Evolutionary conservation across 1,284 basidiomycete genomes (phyloP), one percentile per base, ranked within the genome.

Genomic region (Moniliophthora roreri): DNA sequence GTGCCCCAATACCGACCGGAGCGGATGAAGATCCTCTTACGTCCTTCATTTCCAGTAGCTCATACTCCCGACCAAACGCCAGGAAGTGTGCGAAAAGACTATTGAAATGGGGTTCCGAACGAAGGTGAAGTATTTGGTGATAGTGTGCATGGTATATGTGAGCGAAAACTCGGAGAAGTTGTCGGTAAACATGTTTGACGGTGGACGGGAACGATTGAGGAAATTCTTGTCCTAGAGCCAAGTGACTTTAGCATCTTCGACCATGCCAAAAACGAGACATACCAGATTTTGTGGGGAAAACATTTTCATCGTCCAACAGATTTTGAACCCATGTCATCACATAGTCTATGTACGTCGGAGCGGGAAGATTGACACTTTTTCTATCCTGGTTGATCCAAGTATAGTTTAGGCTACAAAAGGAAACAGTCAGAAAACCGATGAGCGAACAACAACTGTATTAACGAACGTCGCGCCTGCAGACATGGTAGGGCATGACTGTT

Each of bases 241-340:
- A 24, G 51, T 24, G 21, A 56, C 48, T 16, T 53, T 24, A 34
- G 37, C 53, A 49, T 18, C n/a, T 24, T 13, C 46, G 9, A 16
- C 8, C 37, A 37, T 39, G 32, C 13, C 20, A 18, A 49, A 13
- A 7, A 15, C 32, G 2, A 37, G 44, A 69, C 80, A 59, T 64
- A 90, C 94, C 91, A 41, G 93, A 90, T 74, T 97, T 98, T 7
- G 95, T 98, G 1, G 96, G 96, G 75, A 99, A 99, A 24, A 91
- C 87, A 56, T 76, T 82, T 64, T 98, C 95, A 71, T 98, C 96
- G 62, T 95, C 89, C 35, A 98, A 79, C 24, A 97, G 77, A 64
- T 95, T 95, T 66, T 98, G 94, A 4, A 97, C 84, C 95, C 95
- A 98, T 10, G 93, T 95, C 91, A 98, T 95, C 59, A 98, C 95